Evolutionary conservation across 257 asterid species (phyloP), one percentile per base, ranked within the genome.

Genomic region (Solanum chmielewskii): DNA sequence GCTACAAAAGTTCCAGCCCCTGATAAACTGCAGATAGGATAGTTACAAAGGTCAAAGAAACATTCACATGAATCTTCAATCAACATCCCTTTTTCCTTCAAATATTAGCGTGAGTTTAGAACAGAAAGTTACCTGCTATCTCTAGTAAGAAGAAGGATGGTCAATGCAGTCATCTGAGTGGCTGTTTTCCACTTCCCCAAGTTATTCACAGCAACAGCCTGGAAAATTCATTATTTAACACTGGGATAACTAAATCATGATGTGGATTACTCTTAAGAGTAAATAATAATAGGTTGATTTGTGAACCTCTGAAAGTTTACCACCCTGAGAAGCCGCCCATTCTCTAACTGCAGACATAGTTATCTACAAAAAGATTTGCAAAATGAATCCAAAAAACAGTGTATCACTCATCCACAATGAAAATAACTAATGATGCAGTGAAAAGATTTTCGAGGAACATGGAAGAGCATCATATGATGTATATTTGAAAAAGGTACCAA

Each of bases 111-210:
- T 74, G 47, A 78, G 33, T 59, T 25, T 66, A 49, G 84, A 70
- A 16, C 27, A 78, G 31, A 45, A 7, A 82, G 86, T 60, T 31
- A 94, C 99, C 98, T 94, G 96, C 93, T 89, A 76, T 95, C 99
- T 90, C 98, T 93, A 80, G 97, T 87, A 70, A 98, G 99, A 88
- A 97, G 93, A 85, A 97, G 95, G 87, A 95, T 90, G 84, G 97
- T 95, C 91, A 97, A 86, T 66, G 99, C 94, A 85, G 76, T 92
- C 99, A 97, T 97, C 95, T 97, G 99, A 25, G 98, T 89, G 81
- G 99, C 99, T 56, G 99, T 95, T 92, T 97, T 97, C 99, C 99
- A 97, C 90, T 97, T 97, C 41, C 99, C 99, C 91, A 97, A 89
- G 91, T 91, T 95, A 89, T 94, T 97, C 64, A 97, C 99, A 12